Evolutionary conservation across 306 rosid genomes (phyloP), one percentile per base, ranked within the genome.

Genomic region (Prosopis cineraria): DNA sequence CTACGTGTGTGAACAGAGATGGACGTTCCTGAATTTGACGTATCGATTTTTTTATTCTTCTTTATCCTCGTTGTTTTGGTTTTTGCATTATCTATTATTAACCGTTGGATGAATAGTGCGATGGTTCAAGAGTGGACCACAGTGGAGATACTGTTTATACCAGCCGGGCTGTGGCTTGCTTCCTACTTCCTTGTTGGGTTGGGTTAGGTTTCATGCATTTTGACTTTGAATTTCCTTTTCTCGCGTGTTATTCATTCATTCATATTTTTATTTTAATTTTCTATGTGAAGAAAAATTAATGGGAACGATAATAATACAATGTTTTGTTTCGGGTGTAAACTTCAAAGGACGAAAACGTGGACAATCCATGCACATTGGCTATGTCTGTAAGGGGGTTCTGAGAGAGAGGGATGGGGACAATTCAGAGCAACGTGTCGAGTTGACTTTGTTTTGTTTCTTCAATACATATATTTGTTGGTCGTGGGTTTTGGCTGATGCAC

Each of bases 41-140:
- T 67, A 40, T 22, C 50, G 44, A 24, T 40, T 13, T 68, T 34
- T 34, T 68, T 24, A 11, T 20, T 66, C 71, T 66, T 22, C 71
- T n/a, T 66, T 66, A 37, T 66, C 71, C 50, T 66, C 3, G 17
- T 34, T 20, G n/a, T 20, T 2, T 20, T 36, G 22, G 20, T 31
- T 10, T 65, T 20, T 1, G 6, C 33, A 22, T 25, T 36, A 36
- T 10, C 29, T 20, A 37, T 36, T 68, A 41, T 41, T 22, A 39
- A 22, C 72, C 72, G 52, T 67, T 39, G 72, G 72, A 67, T 67
- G 52, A 65, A 37, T 20, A 65, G 70, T 65, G 16, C 14, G 48
- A 67, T 1, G 2, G 8, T 20, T 12, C 11, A 9, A 63, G 44
- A 19, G 44, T 63, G 44, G 69, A 33, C 69, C 44, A 63, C 5